Base-by-base conservation (phyloP, 768 basidiomycete genomes). In the Psilocybe tampanensis region DNA sequence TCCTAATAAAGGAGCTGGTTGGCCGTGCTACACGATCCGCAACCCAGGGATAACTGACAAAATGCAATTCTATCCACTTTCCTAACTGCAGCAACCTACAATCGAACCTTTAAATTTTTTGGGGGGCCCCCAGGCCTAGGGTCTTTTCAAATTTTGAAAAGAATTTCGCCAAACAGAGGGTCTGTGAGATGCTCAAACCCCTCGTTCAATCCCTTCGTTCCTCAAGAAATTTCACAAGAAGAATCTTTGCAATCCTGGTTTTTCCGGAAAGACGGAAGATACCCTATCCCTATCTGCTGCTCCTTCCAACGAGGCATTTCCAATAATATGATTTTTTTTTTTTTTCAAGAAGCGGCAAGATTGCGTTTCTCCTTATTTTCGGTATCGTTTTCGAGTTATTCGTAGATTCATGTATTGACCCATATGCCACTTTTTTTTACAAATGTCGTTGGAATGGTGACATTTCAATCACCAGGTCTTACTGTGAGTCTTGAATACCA, bases 191-290 rank as follows among this genome's bases (percentile, higher is more conserved):
- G n/a, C n/a, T n/a, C n/a, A n/a, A n/a, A n/a, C n/a, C n/a, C n/a
- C n/a, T n/a, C n/a, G n/a, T n/a, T n/a, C n/a, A n/a, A n/a, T n/a
- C n/a, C n/a, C n/a, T n/a, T n/a, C n/a, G n/a, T n/a, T 23, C 15
- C 8, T 33, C 17, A 23, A 48, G 32, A 48, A 15, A 24, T 2
- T 33, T 48, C 29, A 22, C n/a, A 39, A 33, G n/a, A 18, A 24
- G 29, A 48, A 48, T 48, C 47, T 48, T 48, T 48, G 47, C 24
- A 48, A 48, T 48, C 47, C 47, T 48, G 47, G 47, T 29, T 48
- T 47, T 23, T 48, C 47, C 47, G 47, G 29, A 48, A 48, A 17
- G 17, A 44, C 43, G 43, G 22, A 44, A 12, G 18, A 3, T 11
- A 24, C 26, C n/a, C 24, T 47, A 22, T 23, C 9, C 9, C 4